Evolutionary conservation across 257 asterid genomes (phyloP).

Genomic region (Salvia hispanica): DNA sequence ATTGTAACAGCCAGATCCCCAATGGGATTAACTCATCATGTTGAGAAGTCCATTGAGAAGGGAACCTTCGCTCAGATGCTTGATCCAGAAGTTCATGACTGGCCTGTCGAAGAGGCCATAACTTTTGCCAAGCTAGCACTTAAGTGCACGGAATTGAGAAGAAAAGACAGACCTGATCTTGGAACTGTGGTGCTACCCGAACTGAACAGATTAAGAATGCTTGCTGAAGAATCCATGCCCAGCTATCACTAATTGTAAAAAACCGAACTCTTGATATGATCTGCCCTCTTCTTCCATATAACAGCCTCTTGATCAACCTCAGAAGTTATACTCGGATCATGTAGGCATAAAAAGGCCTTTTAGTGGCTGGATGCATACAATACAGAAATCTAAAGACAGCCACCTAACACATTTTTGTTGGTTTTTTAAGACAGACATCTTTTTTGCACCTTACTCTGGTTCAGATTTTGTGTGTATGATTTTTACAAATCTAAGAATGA

Average conservation of each 20-base stretch:
- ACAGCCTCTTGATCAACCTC: constrained; percentile 14
- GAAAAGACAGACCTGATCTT: constrained; percentile 85
- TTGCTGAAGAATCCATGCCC: constrained; percentile 70
- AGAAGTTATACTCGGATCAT: constrained; percentile 36
- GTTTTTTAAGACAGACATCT: constrained; percentile 10
- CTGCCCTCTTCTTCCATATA: background rate
- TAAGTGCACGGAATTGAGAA: constrained; percentile 72
- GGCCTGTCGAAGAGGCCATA: constrained; percentile 83
- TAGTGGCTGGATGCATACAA: constrained; percentile 31
- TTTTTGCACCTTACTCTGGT: constrained; percentile 22
- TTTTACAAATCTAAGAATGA: constrained; percentile 26
- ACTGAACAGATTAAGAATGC: constrained; percentile 60
- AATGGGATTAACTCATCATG: constrained; percentile 86
- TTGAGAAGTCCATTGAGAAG: constrained; percentile 74
- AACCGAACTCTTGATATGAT: constrained; percentile 29
- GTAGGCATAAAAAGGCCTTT: constrained; percentile 32
- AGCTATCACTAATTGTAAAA: constrained; percentile 25
- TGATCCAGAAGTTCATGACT: constrained; percentile 70
- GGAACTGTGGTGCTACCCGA: constrained; percentile 62
- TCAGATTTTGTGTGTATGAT: constrained; percentile 25
- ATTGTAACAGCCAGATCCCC: constrained; percentile 80
- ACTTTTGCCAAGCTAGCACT: constrained; percentile 71
- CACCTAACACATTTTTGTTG: constrained; percentile 26
- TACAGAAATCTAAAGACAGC: constrained; percentile 32
- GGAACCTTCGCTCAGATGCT: constrained; percentile 76